Percentiles rank a stretch among this genome's conserved stretches.
These are phyloP conservation scores for Pezicula carpinea DNA, from an alignment of 2,329 filamentous ascomycete genomes.

Conservation along the genomic window DNA sequence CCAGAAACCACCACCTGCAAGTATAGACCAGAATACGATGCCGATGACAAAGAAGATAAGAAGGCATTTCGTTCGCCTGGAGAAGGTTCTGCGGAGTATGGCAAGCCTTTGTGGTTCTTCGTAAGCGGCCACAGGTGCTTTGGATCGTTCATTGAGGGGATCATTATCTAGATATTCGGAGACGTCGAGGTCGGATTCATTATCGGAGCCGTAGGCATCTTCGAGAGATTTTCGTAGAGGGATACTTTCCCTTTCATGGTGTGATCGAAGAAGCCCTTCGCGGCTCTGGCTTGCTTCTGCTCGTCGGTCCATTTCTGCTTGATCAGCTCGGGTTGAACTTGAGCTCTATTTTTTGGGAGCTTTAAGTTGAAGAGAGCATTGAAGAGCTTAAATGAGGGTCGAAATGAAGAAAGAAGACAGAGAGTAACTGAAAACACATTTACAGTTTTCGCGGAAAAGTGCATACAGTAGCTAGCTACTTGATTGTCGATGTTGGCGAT, in stretches of 20 bases:
- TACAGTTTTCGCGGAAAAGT: too few relatives aligned
- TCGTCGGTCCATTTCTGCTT: constrained; percentile 17
- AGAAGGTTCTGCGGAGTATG: constrained; percentile 16
- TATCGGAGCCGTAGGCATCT: constrained; percentile 28
- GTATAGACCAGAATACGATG: constrained; percentile 24
- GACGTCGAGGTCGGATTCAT: constrained; percentile 35
- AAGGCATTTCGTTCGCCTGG: constrained; percentile 25
- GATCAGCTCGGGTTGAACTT: neutral
- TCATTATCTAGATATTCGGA: constrained; percentile 35
- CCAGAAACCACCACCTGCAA: constrained; percentile 25
- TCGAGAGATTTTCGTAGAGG: constrained; percentile 28
- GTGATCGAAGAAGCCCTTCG: constrained; percentile 26
- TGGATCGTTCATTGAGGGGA: constrained; percentile 26
- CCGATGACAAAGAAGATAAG: constrained; percentile 19
- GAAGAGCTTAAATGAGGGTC: too few relatives aligned
- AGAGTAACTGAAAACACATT: too few relatives aligned
- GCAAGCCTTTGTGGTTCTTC: constrained; percentile 9
- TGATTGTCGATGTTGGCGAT: too few relatives aligned
- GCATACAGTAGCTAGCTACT: too few relatives aligned
- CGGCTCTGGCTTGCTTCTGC: constrained; percentile 23
- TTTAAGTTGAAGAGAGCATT: too few relatives aligned
- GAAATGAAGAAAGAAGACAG: too few relatives aligned
- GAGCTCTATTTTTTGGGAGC: too few relatives aligned
- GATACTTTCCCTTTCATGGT: constrained; percentile 17
- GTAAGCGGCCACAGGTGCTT: constrained; percentile 24